phyloP scores from a whole-genome alignment of 2,329 filamentous ascomycete species.

The Alternaria arbusti region DNA sequence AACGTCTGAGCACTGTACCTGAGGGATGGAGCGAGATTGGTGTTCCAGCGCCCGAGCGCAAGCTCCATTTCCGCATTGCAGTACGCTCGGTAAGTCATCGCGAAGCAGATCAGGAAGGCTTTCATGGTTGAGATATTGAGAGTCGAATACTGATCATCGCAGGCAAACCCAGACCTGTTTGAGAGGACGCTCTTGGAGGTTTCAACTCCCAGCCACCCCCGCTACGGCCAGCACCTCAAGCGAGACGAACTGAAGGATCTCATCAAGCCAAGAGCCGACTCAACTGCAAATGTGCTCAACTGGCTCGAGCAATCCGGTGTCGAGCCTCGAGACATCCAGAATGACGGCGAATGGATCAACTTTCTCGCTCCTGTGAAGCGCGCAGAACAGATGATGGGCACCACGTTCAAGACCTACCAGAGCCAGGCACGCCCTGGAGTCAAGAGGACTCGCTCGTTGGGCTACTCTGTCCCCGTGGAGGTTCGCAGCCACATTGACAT shows the following conservation, averaged over 20 bases:
- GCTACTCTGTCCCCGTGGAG: conserved; percentile 67
- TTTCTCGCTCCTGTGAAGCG: conserved; percentile 60
- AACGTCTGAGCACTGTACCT: conserved; percentile 41
- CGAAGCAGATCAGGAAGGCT: neutral
- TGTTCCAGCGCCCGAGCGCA: conserved; percentile 36
- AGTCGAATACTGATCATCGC: conserved; percentile 27
- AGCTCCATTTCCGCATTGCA: conserved; percentile 49
- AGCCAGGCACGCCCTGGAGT: conserved; percentile 51
- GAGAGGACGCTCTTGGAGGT: conserved; percentile 67
- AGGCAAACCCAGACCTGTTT: conserved; percentile 59
- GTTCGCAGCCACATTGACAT: conserved; percentile 64
- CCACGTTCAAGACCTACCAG: conserved; percentile 64
- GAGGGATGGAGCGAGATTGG: conserved; percentile 47
- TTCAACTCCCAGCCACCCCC: conserved; percentile 64
- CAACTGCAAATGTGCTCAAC: conserved; percentile 56
- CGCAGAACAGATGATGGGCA: conserved; percentile 64
- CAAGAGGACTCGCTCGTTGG: conserved; percentile 60
- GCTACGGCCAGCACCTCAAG: conserved; percentile 68
- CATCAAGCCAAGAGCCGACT: conserved; percentile 59
- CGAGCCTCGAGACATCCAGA: conserved; percentile 52
- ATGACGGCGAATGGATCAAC: conserved; percentile 67
- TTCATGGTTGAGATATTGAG: neutral
- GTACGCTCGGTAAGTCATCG: conserved; percentile 44
- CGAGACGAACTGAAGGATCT: conserved; percentile 64
- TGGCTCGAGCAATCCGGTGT: conserved; percentile 65